Evolutionary conservation across 495 filamentous ascomycete species (phyloP).

Genomic region (Hypoxylon intermedium): DNA sequence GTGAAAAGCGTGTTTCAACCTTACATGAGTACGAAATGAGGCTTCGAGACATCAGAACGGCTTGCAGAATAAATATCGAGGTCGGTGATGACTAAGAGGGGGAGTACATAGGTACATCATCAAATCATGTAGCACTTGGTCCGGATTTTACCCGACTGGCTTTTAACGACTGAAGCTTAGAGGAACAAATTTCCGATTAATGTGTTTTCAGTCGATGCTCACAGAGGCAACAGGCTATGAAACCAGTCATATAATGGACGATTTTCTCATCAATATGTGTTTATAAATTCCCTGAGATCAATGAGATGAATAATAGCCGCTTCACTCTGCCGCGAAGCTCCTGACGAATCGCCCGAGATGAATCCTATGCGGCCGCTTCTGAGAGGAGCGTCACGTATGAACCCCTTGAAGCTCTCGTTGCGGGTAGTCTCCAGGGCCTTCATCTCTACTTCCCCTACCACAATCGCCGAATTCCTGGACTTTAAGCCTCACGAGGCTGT

Average conservation of each 20-base stretch:
- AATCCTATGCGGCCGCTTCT: constrained; percentile 28
- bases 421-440: constrained; percentile 18
- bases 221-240: background rate
- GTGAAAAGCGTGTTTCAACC: no score
- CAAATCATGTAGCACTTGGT: background rate
- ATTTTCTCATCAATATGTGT: constrained; percentile 4
- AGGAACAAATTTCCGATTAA: constrained; percentile 19
- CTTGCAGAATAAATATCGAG: background rate
- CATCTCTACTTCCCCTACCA: constrained; percentile 32
- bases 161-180: constrained; percentile 5
- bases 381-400: constrained; percentile 25
- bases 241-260: constrained; percentile 9
- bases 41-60: background rate
- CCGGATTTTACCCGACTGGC: constrained; percentile 5
- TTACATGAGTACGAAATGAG: background rate
- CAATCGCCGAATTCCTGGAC: constrained; percentile 35
- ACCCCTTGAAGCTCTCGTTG: constrained; percentile 25
- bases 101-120: background rate
- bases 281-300: no score
- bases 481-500: constrained; percentile 40
- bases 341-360: constrained; percentile 24
- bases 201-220: background rate
- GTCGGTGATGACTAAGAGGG: constrained; percentile 6
- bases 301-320: constrained; percentile 1
- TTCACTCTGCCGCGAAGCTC: constrained; percentile 1